Evolutionary conservation across 345 rosid genomes (phyloP), one percentile per base, ranked within the genome.

Genomic region (Toxicodendron radicans): DNA sequence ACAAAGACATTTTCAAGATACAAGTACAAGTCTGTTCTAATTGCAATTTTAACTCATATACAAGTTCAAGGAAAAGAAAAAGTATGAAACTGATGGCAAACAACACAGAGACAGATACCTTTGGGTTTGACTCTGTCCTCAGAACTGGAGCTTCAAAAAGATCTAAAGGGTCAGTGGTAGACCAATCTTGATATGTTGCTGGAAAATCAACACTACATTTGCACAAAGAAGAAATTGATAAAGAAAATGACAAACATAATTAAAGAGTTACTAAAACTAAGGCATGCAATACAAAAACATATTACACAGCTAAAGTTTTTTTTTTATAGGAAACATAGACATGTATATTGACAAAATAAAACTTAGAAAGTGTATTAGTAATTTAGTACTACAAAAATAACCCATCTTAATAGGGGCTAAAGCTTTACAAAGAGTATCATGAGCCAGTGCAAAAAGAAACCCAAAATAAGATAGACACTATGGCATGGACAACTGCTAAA

Each of bases 121-220:
- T 91, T 58, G 99, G 97, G 85, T 92, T 95, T 73, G 99, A 75
- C 76, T 92, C 97, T 33, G 82, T 43, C 81, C 85, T 92, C 13
- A 38, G 54, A 64, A 86, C 76, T 71, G 87, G 89, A 60, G 97
- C 99, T 64, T 91, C 82, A 57, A 95, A 95, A 76, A 95, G 95
- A 87, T 91, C 91, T 63, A 85, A 70, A 71, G 97, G 97, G 77
- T 95, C 85, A 63, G 87, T 75, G 27, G 79, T 79, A 10, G 81
- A 18, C 94, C 99, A 91, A 75, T 95, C 88, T 73, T 91, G 97
- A 81, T 87, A 92, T 49, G 86, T 81, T 63, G 83, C 86, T 18
- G 93, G 99, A 81, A 95, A 95, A 88, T 95, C 97, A 83, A 92
- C 88, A 88, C 98, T 94, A 82, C 70, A 92, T 45, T 84, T 74